Evolutionary conservation across 129 eudicot species (phyloP), one percentile per base, ranked within the genome.

Genomic region (Solidago caesia): DNA sequence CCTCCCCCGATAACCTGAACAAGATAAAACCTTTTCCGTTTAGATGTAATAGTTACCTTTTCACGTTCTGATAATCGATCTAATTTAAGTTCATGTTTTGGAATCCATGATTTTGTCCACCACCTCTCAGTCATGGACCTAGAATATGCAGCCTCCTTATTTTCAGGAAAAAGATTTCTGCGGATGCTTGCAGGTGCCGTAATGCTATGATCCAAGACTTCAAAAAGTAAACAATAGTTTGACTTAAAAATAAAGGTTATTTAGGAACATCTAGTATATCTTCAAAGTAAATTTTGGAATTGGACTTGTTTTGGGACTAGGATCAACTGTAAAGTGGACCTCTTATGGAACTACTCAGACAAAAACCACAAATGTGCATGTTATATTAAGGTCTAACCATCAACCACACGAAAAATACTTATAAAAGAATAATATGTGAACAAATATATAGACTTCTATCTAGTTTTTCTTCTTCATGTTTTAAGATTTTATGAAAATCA

Each of bases 21-120:
- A 33, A 3, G 39, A 33, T 1, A 33, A 33, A 33, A 1, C 3
- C 39, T 33, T 33, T 3, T 33, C 39, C 39, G 1, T 33, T 33
- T 33, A 33, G 39, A 41, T 64, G 9, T 13, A 6, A 76, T 67
- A 70, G 69, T 79, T 56, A 90, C 97, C 91, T 88, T 94, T 71
- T 91, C 96, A 70, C 90, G 91, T 72, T 94, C 96, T 3, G 97
- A 82, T 8, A 94, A 84, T 75, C 91, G 85, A 68, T 90, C 93
- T 79, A 94, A 81, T 73, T 76, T 90, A 55, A 83, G 87, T 60
- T 87, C 91, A 74, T 75, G 87, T 84, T 56, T 75, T 59, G 92
- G 91, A 77, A 71, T 83, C 73, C 83, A 83, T 80, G 82, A 80
- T 72, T 64, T 87, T 82, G 77, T 76, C 70, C 83, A 83, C 85